Base-by-base conservation (phyloP, 169 alveolate species). In the Plasmodium adleri region DNA sequence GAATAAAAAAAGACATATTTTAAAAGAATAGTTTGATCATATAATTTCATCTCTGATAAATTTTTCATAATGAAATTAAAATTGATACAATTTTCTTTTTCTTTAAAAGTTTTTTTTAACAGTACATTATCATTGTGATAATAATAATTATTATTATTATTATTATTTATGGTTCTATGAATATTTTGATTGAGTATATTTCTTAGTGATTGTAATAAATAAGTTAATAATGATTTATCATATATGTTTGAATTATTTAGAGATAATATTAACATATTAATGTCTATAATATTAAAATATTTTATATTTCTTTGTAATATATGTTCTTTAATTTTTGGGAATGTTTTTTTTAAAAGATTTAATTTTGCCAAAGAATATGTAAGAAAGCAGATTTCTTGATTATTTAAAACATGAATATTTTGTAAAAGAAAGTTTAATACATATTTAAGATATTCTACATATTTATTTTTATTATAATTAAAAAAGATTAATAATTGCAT, bases 11-110 rank as follows among this genome's bases (percentile, higher is more conserved):
- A 47, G 12, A 59, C 85, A 56, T 83, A 83, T 10, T 83, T 68
- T 17, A 83, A 60, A 20, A 83, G 15, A 15, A 68, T 68, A 24
- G 24, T 47, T 68, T 68, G 72, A 26, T 83, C 91, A 58, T 67
- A 68, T 39, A 83, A 12, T 83, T 83, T 83, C 91, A 83, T 83
- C 17, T 83, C 91, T 2, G 91, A 24, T 15, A 83, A 62, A 39
- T 83, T 83, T 50, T 83, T 83, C 28, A 68, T 68, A 32, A 83
- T 47, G 24, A 39, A 70, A 60, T 68, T 70, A 12, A 83, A 56
- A 49, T 83, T 83, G 28, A 22, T 63, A 54, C 47, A 74, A 26
- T 60, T 39, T 62, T 45, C 43, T 74, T 60, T 43, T 45, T 26
- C 43, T 20, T 28, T n/a, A 17, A 62, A 15, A 3, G 22, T 52